Evolutionary conservation across 2,329 filamentous ascomycete genomes (phyloP).

Genomic region (Diplodia intermedia): DNA sequence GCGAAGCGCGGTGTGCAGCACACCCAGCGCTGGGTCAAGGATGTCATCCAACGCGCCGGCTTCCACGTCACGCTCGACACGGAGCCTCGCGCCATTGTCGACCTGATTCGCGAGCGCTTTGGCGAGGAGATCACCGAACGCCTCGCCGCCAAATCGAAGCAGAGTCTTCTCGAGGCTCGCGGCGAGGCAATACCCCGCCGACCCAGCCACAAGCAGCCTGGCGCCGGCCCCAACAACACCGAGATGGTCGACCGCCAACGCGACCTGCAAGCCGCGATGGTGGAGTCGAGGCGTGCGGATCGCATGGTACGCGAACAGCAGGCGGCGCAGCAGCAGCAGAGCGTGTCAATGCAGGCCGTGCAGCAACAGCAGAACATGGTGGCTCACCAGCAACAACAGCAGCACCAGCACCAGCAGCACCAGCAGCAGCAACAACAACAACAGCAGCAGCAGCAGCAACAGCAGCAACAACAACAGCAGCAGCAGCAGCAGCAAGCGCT

Average conservation of each 20-base stretch:
- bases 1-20: constrained; percentile 35
- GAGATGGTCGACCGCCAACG: constrained; percentile 30
- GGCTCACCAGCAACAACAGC: constrained; percentile 29
- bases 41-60: constrained; percentile 31
- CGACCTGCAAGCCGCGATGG: constrained; percentile 32
- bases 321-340: constrained; percentile 34
- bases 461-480: constrained; percentile 36
- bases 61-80: constrained; percentile 33
- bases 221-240: constrained; percentile 29
- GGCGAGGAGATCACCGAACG: constrained; percentile 34
- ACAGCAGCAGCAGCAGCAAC: constrained; percentile 20
- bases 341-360: constrained; percentile 33
- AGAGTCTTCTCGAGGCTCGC: constrained; percentile 31
- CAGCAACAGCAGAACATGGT: constrained; percentile 32
- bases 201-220: constrained; percentile 32
- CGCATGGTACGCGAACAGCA: constrained; percentile 28
- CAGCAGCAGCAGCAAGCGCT: constrained; percentile 35
- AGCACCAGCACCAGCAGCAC: constrained; percentile 27
- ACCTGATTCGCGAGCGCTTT: constrained; percentile 32
- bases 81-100: constrained; percentile 33
- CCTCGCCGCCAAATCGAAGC: constrained; percentile 34
- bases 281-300: constrained; percentile 23
- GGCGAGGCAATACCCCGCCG: constrained; percentile 32
- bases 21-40: constrained; percentile 35
- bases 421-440: constrained; percentile 34